Conservation (phyloP, 2,329 filamentous ascomycete species). For the Incumbomyces lentus region DNA sequence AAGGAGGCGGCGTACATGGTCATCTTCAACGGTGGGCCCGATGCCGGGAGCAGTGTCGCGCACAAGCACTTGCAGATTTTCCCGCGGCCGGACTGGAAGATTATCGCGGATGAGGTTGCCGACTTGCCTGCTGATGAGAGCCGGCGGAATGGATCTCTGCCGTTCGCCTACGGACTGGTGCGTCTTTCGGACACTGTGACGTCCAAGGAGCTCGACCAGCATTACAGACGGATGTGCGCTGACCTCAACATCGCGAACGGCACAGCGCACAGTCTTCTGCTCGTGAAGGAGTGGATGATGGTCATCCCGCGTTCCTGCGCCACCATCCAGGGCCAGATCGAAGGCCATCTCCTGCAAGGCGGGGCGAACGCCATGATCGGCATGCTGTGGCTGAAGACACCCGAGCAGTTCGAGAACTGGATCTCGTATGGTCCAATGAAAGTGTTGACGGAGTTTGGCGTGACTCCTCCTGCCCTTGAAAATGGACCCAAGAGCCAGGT, state of each 20-base stretch:
- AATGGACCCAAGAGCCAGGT: no score
- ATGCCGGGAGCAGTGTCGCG: conserved; percentile 32
- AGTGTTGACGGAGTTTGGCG: conserved; percentile 30
- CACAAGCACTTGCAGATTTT: conserved; percentile 38
- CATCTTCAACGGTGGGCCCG: conserved; percentile 36
- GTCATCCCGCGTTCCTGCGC: conserved; percentile 36
- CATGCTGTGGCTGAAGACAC: conserved; percentile 19
- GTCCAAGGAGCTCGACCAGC: not conserved
- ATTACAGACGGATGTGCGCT: conserved; percentile 1
- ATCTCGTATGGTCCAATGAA: conserved; percentile 26
- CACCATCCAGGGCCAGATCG: conserved; percentile 28
- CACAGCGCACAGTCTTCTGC: conserved; percentile 37
- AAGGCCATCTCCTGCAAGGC: conserved; percentile 29
- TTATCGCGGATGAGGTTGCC: not conserved
- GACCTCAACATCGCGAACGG: not conserved
- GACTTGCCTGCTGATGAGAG: not conserved
- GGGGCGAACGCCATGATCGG: conserved; percentile 36
- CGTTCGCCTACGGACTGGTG: not conserved
- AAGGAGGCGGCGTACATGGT: conserved; percentile 25
- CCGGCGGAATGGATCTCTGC: not conserved
- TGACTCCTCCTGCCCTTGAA: not conserved
- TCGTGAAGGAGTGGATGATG: conserved; percentile 37
- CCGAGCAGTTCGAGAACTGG: conserved; percentile 31
- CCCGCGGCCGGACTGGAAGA: conserved; percentile 20
- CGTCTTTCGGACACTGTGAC: not conserved